A percentile compares a stretch with the other conserved stretches of the same genome.
Evolutionary conservation across 208 protist genomes (phyloP).

Genomic region (Trichomonas vaginalis): DNA sequence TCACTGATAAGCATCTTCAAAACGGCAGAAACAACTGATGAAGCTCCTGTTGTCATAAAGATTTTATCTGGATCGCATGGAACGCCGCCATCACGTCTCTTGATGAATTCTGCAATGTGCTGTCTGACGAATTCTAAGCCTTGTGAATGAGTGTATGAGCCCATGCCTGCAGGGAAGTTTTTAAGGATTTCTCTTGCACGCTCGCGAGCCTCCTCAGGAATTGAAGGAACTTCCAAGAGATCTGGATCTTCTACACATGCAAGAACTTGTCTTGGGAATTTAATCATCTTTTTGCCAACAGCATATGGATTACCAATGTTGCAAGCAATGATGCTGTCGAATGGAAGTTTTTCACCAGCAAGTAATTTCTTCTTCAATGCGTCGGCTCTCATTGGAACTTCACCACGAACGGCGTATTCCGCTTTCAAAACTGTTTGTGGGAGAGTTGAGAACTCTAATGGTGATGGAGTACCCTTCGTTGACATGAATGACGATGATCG

Average conservation of each 20-base stretch:
- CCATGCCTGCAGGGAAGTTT: slow-evolving; percentile 43
- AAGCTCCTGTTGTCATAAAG: slow-evolving; percentile 88
- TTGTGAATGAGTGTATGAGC: slow-evolving; percentile 82
- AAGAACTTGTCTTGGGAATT: slow-evolving; percentile 74
- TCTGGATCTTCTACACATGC: slow-evolving; percentile 46
- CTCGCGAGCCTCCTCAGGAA: slow-evolving; percentile 59
- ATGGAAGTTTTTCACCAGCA: slow-evolving; percentile 41
- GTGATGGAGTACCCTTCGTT: no score
- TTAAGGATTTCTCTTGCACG: slow-evolving; percentile 57
- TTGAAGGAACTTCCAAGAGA: slow-evolving; percentile 48
- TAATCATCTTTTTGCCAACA: slow-evolving; percentile 77
- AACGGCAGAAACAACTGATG: slow-evolving; percentile 58
- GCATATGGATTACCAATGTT: slow-evolving; percentile 70
- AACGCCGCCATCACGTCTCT: slow-evolving; percentile 55
- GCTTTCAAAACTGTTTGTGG: slow-evolving; percentile 25
- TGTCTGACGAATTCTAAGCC: slow-evolving; percentile 30
- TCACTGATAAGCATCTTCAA: slow-evolving; percentile 51
- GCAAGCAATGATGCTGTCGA: slow-evolving; percentile 74
- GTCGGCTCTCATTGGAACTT: slow-evolving; percentile 44
- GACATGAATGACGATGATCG: no score
- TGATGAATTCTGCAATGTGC: slow-evolving; percentile 73
- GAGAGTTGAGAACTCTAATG: background rate
- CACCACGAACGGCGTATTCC: slow-evolving; percentile 62
- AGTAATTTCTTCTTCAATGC: slow-evolving; percentile 36
- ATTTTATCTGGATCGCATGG: slow-evolving; percentile 55